A percentile compares a stretch with the other conserved stretches of the same genome.
Conservation (phyloP, 148 eudicot species). For the Cornus suecica region DNA sequence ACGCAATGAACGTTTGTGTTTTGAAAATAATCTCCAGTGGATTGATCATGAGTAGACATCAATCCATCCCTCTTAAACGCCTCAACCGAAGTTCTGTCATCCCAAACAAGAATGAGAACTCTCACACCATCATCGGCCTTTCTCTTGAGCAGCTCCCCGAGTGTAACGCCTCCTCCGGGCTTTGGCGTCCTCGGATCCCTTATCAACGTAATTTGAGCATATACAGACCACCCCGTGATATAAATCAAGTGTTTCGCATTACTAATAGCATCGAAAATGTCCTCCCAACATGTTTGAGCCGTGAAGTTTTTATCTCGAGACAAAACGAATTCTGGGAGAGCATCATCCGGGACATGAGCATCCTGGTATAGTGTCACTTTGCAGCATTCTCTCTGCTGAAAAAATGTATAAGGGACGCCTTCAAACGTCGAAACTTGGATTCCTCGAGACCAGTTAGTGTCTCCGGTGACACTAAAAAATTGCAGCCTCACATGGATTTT, state of each 20-base stretch:
- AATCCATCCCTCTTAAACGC: conserved; percentile 54
- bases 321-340: conserved; percentile 2
- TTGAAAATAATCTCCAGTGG: conserved; percentile 51
- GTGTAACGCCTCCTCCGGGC: conserved; percentile 32
- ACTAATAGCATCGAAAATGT: conserved; percentile 60
- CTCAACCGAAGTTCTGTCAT: conserved; percentile 67
- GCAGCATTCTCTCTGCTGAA: conserved; percentile 62
- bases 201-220: conserved; percentile 49
- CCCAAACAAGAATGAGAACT: conserved; percentile 83
- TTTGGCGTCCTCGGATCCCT: conserved; percentile 56
- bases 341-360: conserved; percentile 51
- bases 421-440: conserved; percentile 39
- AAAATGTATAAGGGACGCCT: conserved; percentile 63
- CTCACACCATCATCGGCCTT: conserved; percentile 58
- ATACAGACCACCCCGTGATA: conserved; percentile 81
- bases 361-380: conserved; percentile 60
- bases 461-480: conserved; percentile 39
- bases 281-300: conserved; percentile 68
- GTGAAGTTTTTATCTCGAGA: conserved; percentile 18
- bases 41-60: conserved; percentile 82
- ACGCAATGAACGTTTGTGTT: conserved; percentile 56
- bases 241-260: conserved; percentile 61
- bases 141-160: conserved; percentile 57
- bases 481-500: conserved; percentile 59
- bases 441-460: conserved; percentile 63